Conservation (phyloP, 495 filamentous ascomycete genomes). For the Polyplosphaeria fusca region DNA sequence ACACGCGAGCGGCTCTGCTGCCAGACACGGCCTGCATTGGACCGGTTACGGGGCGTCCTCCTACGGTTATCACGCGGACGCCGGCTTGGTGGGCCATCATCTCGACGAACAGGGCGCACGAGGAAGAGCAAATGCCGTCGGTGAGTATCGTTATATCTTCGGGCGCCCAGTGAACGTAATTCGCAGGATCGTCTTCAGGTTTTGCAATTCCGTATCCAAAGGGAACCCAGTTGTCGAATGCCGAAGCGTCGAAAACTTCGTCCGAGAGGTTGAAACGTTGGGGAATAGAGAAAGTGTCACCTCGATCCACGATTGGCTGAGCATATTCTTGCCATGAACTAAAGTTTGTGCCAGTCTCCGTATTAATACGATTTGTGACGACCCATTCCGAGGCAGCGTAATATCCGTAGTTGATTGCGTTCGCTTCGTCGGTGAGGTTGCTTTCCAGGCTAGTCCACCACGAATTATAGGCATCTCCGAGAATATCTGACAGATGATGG, state of each 20-base stretch:
- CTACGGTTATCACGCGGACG: conserved; percentile 47
- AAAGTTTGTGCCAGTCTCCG: conserved; percentile 47
- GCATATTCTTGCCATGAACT: conserved; percentile 54
- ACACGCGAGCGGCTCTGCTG: conserved; percentile 13
- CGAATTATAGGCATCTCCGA: conserved; percentile 7
- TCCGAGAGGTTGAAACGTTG: conserved; percentile 53
- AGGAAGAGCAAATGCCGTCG: conserved; percentile 48
- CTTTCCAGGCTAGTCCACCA: conserved; percentile 4
- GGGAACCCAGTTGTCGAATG: conserved; percentile 40
- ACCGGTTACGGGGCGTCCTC: conserved; percentile 42
- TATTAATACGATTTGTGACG: conserved; percentile 44
- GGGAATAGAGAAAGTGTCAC: conserved; percentile 40
- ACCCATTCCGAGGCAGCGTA: conserved; percentile 44
- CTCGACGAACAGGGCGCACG: conserved; percentile 52
- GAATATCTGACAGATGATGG: conserved; percentile 8
- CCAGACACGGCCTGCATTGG: conserved; percentile 26
- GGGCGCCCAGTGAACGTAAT: conserved; percentile 43
- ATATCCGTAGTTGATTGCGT: background rate
- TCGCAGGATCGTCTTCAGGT: background rate
- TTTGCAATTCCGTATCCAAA: conserved; percentile 23
- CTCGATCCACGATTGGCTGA: conserved; percentile 46
- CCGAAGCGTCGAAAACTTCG: conserved; percentile 41
- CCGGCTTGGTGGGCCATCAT: conserved; percentile 49
- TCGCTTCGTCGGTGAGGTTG: background rate
- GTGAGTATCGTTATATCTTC: conserved; percentile 51